Evolutionary conservation across 768 basidiomycete species (phyloP), one percentile per base, ranked within the genome.

Genomic region (Boletus vermiculosoides): DNA sequence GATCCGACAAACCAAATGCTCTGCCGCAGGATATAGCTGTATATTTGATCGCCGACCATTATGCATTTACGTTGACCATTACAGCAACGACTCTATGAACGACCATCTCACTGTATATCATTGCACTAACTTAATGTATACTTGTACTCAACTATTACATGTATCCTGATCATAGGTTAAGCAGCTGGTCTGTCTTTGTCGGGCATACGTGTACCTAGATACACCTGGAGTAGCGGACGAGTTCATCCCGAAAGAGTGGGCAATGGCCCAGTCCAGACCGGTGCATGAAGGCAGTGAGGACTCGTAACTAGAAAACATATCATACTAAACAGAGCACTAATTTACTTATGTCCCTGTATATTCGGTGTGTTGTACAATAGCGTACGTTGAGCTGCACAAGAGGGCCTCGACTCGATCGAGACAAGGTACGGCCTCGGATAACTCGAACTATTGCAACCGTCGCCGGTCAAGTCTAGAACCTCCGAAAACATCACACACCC

Each of bases 101-200:
- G 6, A 56, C 30, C 54, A 60, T 59, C 16, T 58, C 65, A 67
- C 45, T 63, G 45, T 60, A 61, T 36, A 49, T 7, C 30, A 41
- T 53, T 49, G 28, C 57, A 63, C 50, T 63, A 66, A 56, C 57
- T 54, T 66, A 69, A 47, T 54, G 47, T 62, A 67, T 56, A 54
- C 23, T 39, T 55, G 53, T 66, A 64, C 52, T 55, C 53, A 36
- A 61, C 34, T 20, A 54, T 52, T 37, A 39, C 49, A 30, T 59
- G 60, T 66, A 61, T 53, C 52, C 51, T 44, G 52, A 50, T 36
- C 52, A 48, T 42, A 5, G 18, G 2, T 11, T 18, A 22, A 45
- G 47, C 56, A 66, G 68, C 68, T 39, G 57, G 68, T 55, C 62
- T 63, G 63, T 54, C 33, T 28, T 49, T 52, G 31, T 23, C 33